These are phyloP conservation scores for Penicillium mononematosum DNA, from an alignment of 495 filamentous ascomycete species.

Conservation along the genomic window DNA sequence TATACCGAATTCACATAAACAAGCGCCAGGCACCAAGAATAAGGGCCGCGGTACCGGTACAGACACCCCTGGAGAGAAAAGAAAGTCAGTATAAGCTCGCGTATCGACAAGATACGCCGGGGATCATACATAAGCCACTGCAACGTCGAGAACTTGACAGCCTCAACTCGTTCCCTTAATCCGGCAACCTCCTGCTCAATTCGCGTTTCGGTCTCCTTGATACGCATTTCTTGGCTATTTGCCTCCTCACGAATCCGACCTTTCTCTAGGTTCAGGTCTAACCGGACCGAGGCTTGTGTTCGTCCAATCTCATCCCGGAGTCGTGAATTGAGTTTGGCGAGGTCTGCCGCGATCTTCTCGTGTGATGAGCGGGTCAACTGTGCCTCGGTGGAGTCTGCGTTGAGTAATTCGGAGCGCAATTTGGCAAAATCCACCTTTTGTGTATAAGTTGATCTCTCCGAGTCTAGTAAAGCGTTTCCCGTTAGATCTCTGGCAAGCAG, in stretches of 20 bases:
- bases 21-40: slow-evolving; percentile 95
- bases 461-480: slow-evolving; percentile 35
- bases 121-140: slow-evolving; percentile 85
- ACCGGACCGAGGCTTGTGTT: slow-evolving; percentile 84
- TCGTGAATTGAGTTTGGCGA: slow-evolving; percentile 84
- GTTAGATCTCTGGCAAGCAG: slow-evolving; percentile 1
- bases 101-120: slow-evolving; percentile 5
- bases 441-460: slow-evolving; percentile 77
- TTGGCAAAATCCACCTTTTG: slow-evolving; percentile 99
- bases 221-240: slow-evolving; percentile 94
- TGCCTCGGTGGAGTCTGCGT: slow-evolving; percentile 85
- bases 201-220: slow-evolving; percentile 97
- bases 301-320: slow-evolving; percentile 91
- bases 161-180: slow-evolving; percentile 86
- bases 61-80: slow-evolving; percentile 69
- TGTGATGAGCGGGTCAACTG: slow-evolving; percentile 85
- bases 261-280: slow-evolving; percentile 97
- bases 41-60: slow-evolving; percentile 88
- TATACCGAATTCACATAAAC: slow-evolving; percentile 53
- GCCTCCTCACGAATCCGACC: slow-evolving; percentile 95
- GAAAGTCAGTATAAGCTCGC: slow-evolving; percentile 26
- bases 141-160: slow-evolving; percentile 94
- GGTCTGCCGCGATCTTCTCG: slow-evolving; percentile 89
- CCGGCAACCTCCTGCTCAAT: slow-evolving; percentile 98
- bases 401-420: slow-evolving; percentile 88